A percentile compares a stretch with the other conserved stretches of the same genome.
phyloP scores from a whole-genome alignment of 805 yeast genomes.

The Jamesozyma gamospora region DNA sequence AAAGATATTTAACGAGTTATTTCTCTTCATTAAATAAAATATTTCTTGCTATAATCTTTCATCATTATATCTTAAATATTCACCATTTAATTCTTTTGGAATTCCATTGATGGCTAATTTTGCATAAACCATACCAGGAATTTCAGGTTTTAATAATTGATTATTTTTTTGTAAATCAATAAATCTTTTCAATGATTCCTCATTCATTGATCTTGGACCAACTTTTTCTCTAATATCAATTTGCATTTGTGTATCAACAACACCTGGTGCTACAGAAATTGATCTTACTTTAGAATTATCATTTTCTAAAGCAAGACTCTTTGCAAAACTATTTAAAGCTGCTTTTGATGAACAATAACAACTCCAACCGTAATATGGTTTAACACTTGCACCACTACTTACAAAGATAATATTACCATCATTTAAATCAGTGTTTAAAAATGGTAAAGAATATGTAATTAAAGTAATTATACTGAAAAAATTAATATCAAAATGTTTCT shows the following conservation, averaged over 20 bases:
- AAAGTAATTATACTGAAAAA: slow-evolving; percentile 64
- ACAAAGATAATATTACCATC: slow-evolving; percentile 64
- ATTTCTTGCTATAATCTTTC: slow-evolving; percentile 9
- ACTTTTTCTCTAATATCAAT: slow-evolving; percentile 56
- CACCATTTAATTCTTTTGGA: slow-evolving; percentile 49
- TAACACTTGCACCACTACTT: slow-evolving; percentile 78
- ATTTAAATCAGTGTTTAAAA: slow-evolving; percentile 36
- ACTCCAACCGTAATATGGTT: slow-evolving; percentile 49
- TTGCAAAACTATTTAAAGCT: slow-evolving; percentile 70
- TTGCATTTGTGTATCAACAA: slow-evolving; percentile 89
- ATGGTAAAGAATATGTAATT: slow-evolving; percentile 45
- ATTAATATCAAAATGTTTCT: slow-evolving; percentile 58
- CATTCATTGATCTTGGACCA: slow-evolving; percentile 50
- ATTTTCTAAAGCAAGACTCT: slow-evolving; percentile 61
- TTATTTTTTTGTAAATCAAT: slow-evolving; percentile 47
- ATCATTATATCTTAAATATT: slow-evolving; percentile 55
- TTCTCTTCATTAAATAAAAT: slow-evolving; percentile 9
- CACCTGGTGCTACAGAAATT: slow-evolving; percentile 86
- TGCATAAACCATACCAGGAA: slow-evolving; percentile 64
- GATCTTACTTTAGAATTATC: slow-evolving; percentile 29
- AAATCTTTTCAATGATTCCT: slow-evolving; percentile 51
- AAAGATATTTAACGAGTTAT: too few relatives aligned
- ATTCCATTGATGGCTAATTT: slow-evolving; percentile 56
- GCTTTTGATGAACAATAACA: slow-evolving; percentile 92
- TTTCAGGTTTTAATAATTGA: slow-evolving; percentile 53